Conservation (phyloP, 192 early-diverging fungal species). For the Coemansia sp. region DNA sequence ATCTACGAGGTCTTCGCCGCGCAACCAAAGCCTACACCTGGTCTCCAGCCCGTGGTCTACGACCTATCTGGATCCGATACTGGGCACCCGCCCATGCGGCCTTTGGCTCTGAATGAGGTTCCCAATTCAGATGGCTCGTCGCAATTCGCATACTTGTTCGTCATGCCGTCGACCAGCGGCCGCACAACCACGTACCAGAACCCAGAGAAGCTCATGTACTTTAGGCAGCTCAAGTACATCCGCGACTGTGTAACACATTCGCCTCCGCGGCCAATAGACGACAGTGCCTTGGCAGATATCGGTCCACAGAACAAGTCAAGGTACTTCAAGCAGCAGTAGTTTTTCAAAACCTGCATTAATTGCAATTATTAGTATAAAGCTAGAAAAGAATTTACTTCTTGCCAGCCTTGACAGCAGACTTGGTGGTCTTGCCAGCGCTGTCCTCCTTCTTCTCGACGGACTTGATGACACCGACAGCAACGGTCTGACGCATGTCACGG, state of each 20-base stretch:
- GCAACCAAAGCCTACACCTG: conserved; percentile 15
- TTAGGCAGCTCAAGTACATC: conserved; percentile 46
- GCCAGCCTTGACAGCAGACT: conserved; percentile 70
- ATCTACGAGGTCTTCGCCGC: conserved; percentile 63
- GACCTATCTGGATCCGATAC: not conserved
- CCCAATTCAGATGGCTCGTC: conserved; percentile 3
- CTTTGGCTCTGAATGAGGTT: not conserved
- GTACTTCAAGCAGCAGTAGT: conserved; percentile 20
- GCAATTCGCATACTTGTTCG: conserved; percentile 50
- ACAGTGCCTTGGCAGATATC: conserved; percentile 8
- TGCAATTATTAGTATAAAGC: not conserved
- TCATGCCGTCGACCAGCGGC: conserved; percentile 73
- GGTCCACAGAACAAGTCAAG: conserved; percentile 17
- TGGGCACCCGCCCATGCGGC: not conserved
- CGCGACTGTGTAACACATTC: conserved; percentile 31
- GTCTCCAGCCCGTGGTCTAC: conserved; percentile 49
- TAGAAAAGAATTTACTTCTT: conserved; percentile 67
- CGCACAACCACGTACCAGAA: conserved; percentile 62
- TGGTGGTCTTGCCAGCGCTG: conserved; percentile 68
- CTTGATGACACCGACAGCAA: conserved; percentile 98
- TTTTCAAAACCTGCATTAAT: not conserved
- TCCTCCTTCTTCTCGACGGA: conserved; percentile 81
- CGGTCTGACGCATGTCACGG: conserved; percentile 97
- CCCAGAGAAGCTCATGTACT: conserved; percentile 61
- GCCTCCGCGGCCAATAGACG: conserved; percentile 9